Evolutionary conservation across 768 basidiomycete species (phyloP), one percentile per base, ranked within the genome.

Genomic region (Lentinula detonsa): DNA sequence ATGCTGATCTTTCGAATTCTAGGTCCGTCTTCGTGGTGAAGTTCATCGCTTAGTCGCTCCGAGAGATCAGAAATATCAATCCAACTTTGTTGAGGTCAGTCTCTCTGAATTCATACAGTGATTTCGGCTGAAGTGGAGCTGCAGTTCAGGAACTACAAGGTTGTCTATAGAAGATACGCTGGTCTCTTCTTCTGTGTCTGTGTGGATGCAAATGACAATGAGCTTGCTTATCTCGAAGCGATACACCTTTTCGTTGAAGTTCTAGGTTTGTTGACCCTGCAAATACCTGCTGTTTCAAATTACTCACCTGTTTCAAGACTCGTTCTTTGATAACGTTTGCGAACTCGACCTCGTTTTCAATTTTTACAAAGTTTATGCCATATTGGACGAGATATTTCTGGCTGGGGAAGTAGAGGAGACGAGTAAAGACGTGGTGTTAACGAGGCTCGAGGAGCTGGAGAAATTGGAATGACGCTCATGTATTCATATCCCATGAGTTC

Each of bases 381-480:
- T 99, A 59, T 79, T 99, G 60, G 97, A 99, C 71, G 97, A 99
- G 70, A 93, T 98, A 57, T 98, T 99, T 77, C 81, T 99, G 13
- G 97, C 97, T 2, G 97, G 97, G 4, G 97, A 99, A 75, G 90
- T 98, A 45, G 95, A 98, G 74, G 97, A 98, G 75, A 98, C 96
- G 37, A 94, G 91, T 71, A 98, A 98, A 70, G 93, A 95, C 58
- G 96, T 98, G 33, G 95, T 98, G 2, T 75, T 98, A 48, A 83
- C 90, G 55, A 83, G 97, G 64, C 74, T 99, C 52, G 96, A 97
- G 67, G 90, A 90, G 69, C 76, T 98, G 63, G 97, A 98, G 77
- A 94, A 95, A 74, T 78, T 97, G 60, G 95, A 96, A 73, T 96
- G 74, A 77, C 51, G 6, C 11, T 58, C 9, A 48, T 46, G 61